Evolutionary conservation across 1,284 basidiomycete species (phyloP), one percentile per base, ranked within the genome.

Genomic region (Cryptococcus neoformans): DNA sequence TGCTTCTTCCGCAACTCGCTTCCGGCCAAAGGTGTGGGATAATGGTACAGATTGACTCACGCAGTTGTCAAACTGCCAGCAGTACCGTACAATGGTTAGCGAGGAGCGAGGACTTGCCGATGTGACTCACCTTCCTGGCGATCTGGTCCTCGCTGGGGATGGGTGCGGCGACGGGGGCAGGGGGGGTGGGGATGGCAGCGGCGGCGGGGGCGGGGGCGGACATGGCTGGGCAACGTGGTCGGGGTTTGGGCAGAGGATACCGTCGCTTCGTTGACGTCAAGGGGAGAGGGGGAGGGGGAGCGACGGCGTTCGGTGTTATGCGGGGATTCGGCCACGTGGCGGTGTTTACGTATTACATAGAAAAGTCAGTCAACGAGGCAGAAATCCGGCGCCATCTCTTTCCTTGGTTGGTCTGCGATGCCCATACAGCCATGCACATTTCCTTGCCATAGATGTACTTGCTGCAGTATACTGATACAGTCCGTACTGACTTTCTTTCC

Each of bases 61-160:
- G 77, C 92, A 94, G 72, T 90, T 89, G 81, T 94, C 92, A 81
- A 92, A 93, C 91, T 94, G 54, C n/a, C n/a, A n/a, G n/a, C n/a
- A n/a, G n/a, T n/a, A n/a, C n/a, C n/a, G 4, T 17, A 40, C 4
- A 5, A 17, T 17, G 48, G 36, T 11, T 12, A 50, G 39, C 44
- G 54, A 54, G 39, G 21, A 40, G 47, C 44, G 37, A 55, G 36
- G 7, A 41, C 21, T 2, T 37, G 5, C 17, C 21, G 14, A 38
- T 37, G 12, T 14, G 8, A 64, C 83, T 44, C 60, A 89, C 91
- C 85, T 94, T 94, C 80, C 90, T 86, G 41, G 84, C 85, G 65
- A 93, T 81, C 68, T 88, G 84, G 75, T 92, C 88, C 80, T 94
- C 91, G 80, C 88, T 91, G 56, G 89, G 86, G 51, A 85, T 80